A percentile compares a stretch with the other conserved stretches of the same genome.
Conservation (phyloP, 176 grass and related monocot species). For the Raddia distichophylla region DNA sequence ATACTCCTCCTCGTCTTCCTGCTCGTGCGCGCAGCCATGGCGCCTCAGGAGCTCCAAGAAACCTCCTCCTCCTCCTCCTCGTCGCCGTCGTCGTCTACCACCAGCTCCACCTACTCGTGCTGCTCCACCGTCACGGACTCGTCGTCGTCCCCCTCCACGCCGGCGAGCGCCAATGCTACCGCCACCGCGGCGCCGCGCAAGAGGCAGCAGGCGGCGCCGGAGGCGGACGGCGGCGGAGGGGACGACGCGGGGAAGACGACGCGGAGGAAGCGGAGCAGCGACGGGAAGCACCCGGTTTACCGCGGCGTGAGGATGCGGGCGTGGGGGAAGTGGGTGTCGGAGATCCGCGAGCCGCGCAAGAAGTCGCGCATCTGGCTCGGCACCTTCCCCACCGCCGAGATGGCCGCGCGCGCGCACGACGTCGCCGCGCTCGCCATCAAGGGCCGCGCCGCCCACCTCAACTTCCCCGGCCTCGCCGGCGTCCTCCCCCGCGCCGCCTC, state of each 20-base stretch:
- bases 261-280: constrained; percentile 69
- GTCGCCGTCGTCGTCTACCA: constrained; percentile 41
- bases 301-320: constrained; percentile 92
- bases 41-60: constrained; percentile 51
- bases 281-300: constrained; percentile 82
- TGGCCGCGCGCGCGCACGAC: constrained; percentile 96
- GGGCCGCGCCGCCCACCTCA: constrained; percentile 75
- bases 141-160: constrained; percentile 41
- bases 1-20: constrained; percentile 1
- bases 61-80: constrained; percentile 46
- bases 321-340: constrained; percentile 99
- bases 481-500: constrained; percentile 74
- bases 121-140: constrained; percentile 58
- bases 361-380: constrained; percentile 99
- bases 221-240: neutral
- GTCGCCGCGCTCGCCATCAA: constrained; percentile 91
- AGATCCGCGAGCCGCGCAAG: constrained; percentile 96
- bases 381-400: constrained; percentile 82
- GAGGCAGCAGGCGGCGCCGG: constrained; percentile 24
- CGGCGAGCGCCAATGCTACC: constrained; percentile 45
- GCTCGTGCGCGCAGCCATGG: constrained; percentile 35
- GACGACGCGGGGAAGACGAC: neutral
- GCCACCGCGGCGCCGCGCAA: neutral
- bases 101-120: constrained; percentile 49
- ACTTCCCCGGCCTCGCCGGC: constrained; percentile 80